Base-by-base conservation (phyloP, 1,139 yeast species). In the Suhomyces bokatorum region DNA sequence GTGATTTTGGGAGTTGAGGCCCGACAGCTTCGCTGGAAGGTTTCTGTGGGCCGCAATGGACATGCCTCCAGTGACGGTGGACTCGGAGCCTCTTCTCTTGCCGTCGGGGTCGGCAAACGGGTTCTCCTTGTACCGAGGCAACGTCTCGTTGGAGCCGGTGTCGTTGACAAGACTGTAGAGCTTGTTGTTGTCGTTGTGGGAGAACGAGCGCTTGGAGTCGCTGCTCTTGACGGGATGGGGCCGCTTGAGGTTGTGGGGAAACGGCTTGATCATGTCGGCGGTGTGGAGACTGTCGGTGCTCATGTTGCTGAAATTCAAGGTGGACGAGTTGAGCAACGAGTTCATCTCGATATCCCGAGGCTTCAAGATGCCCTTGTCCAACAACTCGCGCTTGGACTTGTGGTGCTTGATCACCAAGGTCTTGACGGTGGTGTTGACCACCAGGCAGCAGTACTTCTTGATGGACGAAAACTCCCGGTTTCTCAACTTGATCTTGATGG, bases 381-480 rank as follows among this genome's bases (percentile, higher is more conserved):
- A 50, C 39, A 70, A 60, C 49, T 66, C 68, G 36, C 57, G 53
- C 52, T 62, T 65, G 15, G 76, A 64, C 52, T 66, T 70, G 57
- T 80, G 83, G 54, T 78, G 69, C 37, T 67, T 71, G 46, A 65
- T 64, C 6, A 81, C 83, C 49, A 83, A 63, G 28, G 57, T 55
- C 45, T 80, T 71, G n/a, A 83, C 83, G 24, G 77, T 70, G 31
- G 70, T 67, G 59, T 83, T 83, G 46, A 83, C 80, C 39, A 77
- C 67, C 22, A 66, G 55, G 58, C 83, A 80, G 58, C 86, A 83
- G 59, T 76, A 83, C 52, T 77, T 80, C 53, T 80, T 83, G 44
- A 84, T 62, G 13, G 73, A 62, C 33, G 59, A 64, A 48, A 52
- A 67, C 4, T 75, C 73, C 15, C 64, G 61, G 13, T 63, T 58